Percentiles rank a stretch among this genome's conserved stretches.
Evolutionary conservation across 495 filamentous ascomycete species (phyloP).

Genomic region (Penicillium argentinense): DNA sequence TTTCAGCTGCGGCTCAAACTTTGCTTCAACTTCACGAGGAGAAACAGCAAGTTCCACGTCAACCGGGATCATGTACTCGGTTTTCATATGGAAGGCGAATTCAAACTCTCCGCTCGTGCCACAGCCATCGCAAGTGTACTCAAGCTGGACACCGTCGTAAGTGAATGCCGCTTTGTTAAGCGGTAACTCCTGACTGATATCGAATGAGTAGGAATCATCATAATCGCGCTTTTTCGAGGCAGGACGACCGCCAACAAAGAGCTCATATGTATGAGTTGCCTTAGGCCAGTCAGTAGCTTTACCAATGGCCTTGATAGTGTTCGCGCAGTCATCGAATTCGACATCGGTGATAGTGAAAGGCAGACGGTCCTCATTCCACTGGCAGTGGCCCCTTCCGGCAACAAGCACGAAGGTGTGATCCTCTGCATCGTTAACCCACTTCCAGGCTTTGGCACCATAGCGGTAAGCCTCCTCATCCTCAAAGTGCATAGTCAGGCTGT

Average conservation of each 20-base stretch:
- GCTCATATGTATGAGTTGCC: constrained; percentile 29
- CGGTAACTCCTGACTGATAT: constrained; percentile 26
- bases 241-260: constrained; percentile 26
- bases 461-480: constrained; percentile 25
- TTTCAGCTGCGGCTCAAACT: constrained; percentile 23
- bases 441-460: constrained; percentile 32
- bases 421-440: constrained; percentile 39
- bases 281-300: constrained; percentile 29
- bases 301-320: constrained; percentile 27
- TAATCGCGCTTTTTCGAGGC: constrained; percentile 21
- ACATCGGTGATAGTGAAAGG: constrained; percentile 35
- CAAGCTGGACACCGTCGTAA: constrained; percentile 10
- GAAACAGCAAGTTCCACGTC: constrained; percentile 23
- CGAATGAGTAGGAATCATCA: constrained; percentile 26
- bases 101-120: constrained; percentile 34
- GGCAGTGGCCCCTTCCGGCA: constrained; percentile 38
- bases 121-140: constrained; percentile 26
- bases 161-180: constrained; percentile 17
- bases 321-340: constrained; percentile 26
- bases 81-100: constrained; percentile 33
- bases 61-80: constrained; percentile 21
- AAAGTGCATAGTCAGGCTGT: constrained; percentile 28
- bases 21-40: constrained; percentile 31
- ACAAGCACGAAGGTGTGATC: constrained; percentile 38
- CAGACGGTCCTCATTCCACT: constrained; percentile 28